A percentile compares a stretch with the other conserved stretches of the same genome.
phyloP scores from a whole-genome alignment of 768 basidiomycete species.

The Favolaschia claudopus region DNA sequence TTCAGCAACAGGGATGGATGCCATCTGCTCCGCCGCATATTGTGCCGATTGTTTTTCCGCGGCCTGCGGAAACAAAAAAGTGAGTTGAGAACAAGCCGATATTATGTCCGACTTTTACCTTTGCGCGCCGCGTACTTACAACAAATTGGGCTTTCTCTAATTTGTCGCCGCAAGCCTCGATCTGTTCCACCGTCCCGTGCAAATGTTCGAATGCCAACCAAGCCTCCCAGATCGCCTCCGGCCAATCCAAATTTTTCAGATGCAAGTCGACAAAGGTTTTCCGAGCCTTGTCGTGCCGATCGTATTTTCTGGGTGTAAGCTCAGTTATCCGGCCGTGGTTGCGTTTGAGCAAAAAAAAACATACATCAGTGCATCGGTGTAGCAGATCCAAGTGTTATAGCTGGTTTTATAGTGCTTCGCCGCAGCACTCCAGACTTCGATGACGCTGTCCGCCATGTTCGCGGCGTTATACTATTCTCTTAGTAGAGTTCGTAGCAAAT shows the following conservation, averaged over 20 bases:
- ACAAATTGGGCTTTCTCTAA: constrained; percentile 71
- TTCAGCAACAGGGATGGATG: constrained; percentile 40
- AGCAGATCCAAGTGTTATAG: constrained; percentile 79
- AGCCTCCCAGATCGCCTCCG: constrained; percentile 92
- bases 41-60: constrained; percentile 59
- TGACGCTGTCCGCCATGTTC: constrained; percentile 60
- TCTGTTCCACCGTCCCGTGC: constrained; percentile 73
- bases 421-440: constrained; percentile 71
- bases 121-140: constrained; percentile 67
- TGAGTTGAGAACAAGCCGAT: not conserved
- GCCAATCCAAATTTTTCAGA: constrained; percentile 87
- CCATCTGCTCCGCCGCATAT: constrained; percentile 58
- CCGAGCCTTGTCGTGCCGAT: constrained; percentile 67
- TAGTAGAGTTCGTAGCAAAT: not conserved
- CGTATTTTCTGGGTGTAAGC: constrained; percentile 51
- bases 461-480: constrained; percentile 54
- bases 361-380: constrained; percentile 78
- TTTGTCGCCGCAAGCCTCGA: constrained; percentile 68
- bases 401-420: constrained; percentile 72
- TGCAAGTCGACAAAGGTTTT: constrained; percentile 71
- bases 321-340: constrained; percentile 9
- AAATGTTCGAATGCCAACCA: constrained; percentile 90
- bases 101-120: constrained; percentile 49
- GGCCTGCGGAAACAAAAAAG: constrained; percentile 49
- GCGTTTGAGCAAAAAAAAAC: constrained; percentile 33